These are phyloP conservation scores for Sporisorium scitamineum DNA, from an alignment of 1,284 basidiomycete genomes.

Conservation along the genomic window DNA sequence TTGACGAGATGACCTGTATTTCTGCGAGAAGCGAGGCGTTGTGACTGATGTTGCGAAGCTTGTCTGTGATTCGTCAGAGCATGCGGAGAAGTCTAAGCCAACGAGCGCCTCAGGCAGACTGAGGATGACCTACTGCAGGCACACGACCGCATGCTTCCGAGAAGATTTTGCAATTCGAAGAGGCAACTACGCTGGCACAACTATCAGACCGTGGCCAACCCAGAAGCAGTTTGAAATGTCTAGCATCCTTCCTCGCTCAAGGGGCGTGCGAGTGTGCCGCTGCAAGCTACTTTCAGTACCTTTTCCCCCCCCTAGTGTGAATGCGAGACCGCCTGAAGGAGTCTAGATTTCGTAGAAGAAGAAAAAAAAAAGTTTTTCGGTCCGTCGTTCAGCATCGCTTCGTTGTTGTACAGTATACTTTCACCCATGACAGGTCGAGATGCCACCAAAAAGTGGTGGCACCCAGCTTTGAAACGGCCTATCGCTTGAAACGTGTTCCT, in stretches of 20 bases:
- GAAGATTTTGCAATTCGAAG: not conserved
- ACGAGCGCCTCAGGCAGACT: not conserved
- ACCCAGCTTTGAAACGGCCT: conserved; percentile 10
- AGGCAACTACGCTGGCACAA: not conserved
- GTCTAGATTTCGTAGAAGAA: conserved; percentile 26
- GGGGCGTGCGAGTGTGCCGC: not conserved
- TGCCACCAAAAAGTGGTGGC: not conserved
- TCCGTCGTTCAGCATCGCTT: conserved; percentile 17
- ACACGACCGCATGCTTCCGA: not conserved
- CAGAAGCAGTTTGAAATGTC: conserved; percentile 10
- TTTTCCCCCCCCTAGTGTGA: not conserved
- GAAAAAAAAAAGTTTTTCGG: not conserved
- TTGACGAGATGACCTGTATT: not conserved
- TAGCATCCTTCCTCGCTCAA: too few relatives aligned
- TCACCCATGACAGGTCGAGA: not conserved
- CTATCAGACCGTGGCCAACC: conserved; percentile 8
- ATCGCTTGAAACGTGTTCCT: conserved; percentile 35
- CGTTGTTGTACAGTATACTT: too few relatives aligned
- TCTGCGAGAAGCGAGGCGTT: not conserved
- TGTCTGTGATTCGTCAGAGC: not conserved
- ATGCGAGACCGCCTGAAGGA: conserved; percentile 8
- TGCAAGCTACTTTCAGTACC: not conserved
- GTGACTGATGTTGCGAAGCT: not conserved
- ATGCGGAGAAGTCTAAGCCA: not conserved
- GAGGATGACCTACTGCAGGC: not conserved